Base-by-base conservation (phyloP, 2,329 filamentous ascomycete genomes). In the Trichoderma sp. region DNA sequence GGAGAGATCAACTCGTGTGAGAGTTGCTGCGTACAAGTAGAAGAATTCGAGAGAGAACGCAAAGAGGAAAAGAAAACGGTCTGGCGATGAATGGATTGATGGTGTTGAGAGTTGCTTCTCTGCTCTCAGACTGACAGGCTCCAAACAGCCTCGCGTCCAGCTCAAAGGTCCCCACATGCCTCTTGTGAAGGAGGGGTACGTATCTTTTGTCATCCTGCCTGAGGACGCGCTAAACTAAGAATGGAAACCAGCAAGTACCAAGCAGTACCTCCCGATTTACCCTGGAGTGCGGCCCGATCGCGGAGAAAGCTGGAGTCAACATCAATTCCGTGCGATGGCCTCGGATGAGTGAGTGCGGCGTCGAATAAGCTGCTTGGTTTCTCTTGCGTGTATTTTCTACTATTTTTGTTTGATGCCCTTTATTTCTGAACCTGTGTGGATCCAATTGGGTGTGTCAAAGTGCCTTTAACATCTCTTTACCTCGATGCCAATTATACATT, bases 111-210 rank as follows among this genome's bases (percentile, higher is more conserved):
- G 42, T 22, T 48, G 42, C 42, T 48, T 48, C 39, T 19, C 39
- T 45, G 52, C 52, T 34, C n/a, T 13, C 39, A 25, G 29, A 25
- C 35, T 19, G 65, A 71, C 71, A 75, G 74, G 74, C 74, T 73
- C 63, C 74, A 61, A 74, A 54, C 70, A 72, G 74, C 74, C 71
- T 75, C 73, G 73, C 73, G 73, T 74, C 61, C 45, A 61, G 42
- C 22, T n/a, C 22, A 25, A 22, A 52, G 59, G 32, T 53, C 34
- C 22, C 25, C 39, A 48, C 42, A 32, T 45, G 35, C 29, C 37
- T 52, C 19, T n/a, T 48, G 35, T 13, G 48, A 17, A 61, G 57
- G 25, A 56, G 52, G 67, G 70, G 69, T 72, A 71, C 71, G 71
- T 73, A 72, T 70, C 70, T 65, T 32, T 56, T 56, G n/a, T 64